Conservation (phyloP, 495 filamentous ascomycete species). For the Aspergillus hancockii region DNA sequence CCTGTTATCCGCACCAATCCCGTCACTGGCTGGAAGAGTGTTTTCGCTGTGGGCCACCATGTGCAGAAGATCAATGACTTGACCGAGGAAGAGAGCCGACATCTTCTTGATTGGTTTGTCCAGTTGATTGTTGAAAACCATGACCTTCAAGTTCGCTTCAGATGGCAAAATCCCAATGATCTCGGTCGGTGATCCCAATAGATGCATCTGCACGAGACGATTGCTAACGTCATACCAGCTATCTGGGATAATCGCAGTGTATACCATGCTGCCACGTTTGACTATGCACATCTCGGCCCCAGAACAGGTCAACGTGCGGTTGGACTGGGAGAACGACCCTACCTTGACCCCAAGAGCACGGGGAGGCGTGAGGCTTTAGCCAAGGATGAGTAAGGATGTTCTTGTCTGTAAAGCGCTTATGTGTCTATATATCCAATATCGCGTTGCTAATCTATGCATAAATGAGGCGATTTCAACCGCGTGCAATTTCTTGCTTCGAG, state of each 20-base stretch:
- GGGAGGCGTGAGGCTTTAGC: slow-evolving; percentile 14
- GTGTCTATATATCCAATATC: too few relatives aligned
- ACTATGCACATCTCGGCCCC: slow-evolving; percentile 58
- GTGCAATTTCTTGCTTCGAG: too few relatives aligned
- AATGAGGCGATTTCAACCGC: too few relatives aligned
- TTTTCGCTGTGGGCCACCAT: slow-evolving; percentile 56
- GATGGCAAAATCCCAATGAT: slow-evolving; percentile 57
- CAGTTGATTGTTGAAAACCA: slow-evolving; percentile 64
- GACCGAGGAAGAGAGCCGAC: slow-evolving; percentile 39
- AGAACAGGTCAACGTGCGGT: slow-evolving; percentile 61
- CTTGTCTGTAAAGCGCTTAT: too few relatives aligned
- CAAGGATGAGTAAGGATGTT: not conserved
- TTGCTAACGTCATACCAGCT: slow-evolving; percentile 31
- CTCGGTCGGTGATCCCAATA: slow-evolving; percentile 33
- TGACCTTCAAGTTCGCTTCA: slow-evolving; percentile 66
- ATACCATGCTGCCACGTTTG: slow-evolving; percentile 69
- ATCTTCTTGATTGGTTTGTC: slow-evolving; percentile 52
- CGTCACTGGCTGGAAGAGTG: slow-evolving; percentile 71
- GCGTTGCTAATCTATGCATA: too few relatives aligned
- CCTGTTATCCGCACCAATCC: slow-evolving; percentile 72
- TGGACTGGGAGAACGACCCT: slow-evolving; percentile 66
- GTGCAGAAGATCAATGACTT: slow-evolving; percentile 21
- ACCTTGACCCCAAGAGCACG: slow-evolving; percentile 48
- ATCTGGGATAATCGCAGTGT: slow-evolving; percentile 77
- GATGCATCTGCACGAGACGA: not conserved